These are phyloP conservation scores for Aspergillus sp. DNA, from an alignment of 2,329 filamentous ascomycete genomes.

Conservation along the genomic window DNA sequence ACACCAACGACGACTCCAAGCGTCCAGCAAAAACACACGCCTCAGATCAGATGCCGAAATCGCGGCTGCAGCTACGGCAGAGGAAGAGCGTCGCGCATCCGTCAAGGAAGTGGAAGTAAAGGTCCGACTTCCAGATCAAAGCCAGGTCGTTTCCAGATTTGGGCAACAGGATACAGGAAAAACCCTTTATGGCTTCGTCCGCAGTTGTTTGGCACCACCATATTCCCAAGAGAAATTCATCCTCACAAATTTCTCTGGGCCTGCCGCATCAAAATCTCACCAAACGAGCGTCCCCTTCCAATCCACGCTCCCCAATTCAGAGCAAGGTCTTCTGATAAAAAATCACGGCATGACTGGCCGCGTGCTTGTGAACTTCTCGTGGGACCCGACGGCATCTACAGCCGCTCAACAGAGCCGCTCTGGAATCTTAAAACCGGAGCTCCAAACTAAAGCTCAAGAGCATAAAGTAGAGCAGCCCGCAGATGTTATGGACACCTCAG, in stretches of 20 bases:
- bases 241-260: slow-evolving; percentile 58
- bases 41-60: slow-evolving; percentile 82
- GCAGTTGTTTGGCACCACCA: slow-evolving; percentile 63
- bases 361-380: slow-evolving; percentile 73
- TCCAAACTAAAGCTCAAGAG: slow-evolving; percentile 63
- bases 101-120: slow-evolving; percentile 72
- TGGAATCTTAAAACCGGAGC: slow-evolving; percentile 57
- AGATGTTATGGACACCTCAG: slow-evolving; percentile 55
- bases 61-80: slow-evolving; percentile 65
- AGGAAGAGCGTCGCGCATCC: slow-evolving; percentile 63
- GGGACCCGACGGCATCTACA: slow-evolving; percentile 64
- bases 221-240: slow-evolving; percentile 65
- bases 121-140: slow-evolving; percentile 85
- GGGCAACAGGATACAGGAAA: slow-evolving; percentile 66
- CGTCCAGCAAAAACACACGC: slow-evolving; percentile 73
- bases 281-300: slow-evolving; percentile 16
- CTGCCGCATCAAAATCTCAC: slow-evolving; percentile 16
- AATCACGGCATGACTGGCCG: slow-evolving; percentile 69
- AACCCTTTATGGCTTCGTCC: slow-evolving; percentile 72
- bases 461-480: slow-evolving; percentile 51
- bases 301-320: slow-evolving; percentile 42
- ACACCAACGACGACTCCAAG: slow-evolving; percentile 72
- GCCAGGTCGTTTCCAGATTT: slow-evolving; percentile 71
- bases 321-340: slow-evolving; percentile 60
- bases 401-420: slow-evolving; percentile 52